Evolutionary conservation across 306 rosid genomes (phyloP).

Genomic region (Quercus dentata): DNA sequence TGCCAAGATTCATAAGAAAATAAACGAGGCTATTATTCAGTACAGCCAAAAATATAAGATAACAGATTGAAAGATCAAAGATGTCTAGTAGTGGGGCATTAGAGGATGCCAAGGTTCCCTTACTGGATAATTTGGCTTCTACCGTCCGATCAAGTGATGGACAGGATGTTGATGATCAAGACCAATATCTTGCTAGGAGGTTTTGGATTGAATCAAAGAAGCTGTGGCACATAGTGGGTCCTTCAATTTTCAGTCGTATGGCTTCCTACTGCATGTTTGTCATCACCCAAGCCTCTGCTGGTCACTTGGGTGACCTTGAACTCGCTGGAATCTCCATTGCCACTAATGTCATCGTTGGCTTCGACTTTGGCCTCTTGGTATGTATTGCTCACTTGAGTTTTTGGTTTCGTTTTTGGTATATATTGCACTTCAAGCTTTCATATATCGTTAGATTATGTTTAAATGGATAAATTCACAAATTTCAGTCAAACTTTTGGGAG

Average conservation of each 20-base stretch:
- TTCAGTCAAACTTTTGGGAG: too few relatives aligned
- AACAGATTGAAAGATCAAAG: neutral
- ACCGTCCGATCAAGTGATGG: neutral
- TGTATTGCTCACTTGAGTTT: neutral
- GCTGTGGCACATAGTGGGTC: conserved; percentile 80
- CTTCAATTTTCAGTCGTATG: conserved; percentile 59
- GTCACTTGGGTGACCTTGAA: conserved; percentile 71
- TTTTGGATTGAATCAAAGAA: conserved; percentile 61
- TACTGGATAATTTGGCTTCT: conserved; percentile 15
- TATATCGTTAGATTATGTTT: too few relatives aligned
- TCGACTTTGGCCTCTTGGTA: conserved; percentile 74
- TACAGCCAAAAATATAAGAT: neutral
- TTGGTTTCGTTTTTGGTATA: neutral
- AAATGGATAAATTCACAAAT: too few relatives aligned
- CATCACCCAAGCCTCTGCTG: conserved; percentile 75
- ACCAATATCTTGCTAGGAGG: conserved; percentile 11
- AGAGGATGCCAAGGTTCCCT: conserved; percentile 37
- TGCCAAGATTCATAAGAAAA: neutral
- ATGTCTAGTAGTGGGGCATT: conserved; percentile 29
- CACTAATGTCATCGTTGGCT: conserved; percentile 57
- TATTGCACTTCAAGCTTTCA: too few relatives aligned
- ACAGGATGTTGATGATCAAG: conserved; percentile 17
- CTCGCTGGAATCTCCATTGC: conserved; percentile 68
- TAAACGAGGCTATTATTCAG: neutral
- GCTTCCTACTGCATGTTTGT: conserved; percentile 53